phyloP scores from a whole-genome alignment of 2,329 filamentous ascomycete species.

The Westerdykella sp. region DNA sequence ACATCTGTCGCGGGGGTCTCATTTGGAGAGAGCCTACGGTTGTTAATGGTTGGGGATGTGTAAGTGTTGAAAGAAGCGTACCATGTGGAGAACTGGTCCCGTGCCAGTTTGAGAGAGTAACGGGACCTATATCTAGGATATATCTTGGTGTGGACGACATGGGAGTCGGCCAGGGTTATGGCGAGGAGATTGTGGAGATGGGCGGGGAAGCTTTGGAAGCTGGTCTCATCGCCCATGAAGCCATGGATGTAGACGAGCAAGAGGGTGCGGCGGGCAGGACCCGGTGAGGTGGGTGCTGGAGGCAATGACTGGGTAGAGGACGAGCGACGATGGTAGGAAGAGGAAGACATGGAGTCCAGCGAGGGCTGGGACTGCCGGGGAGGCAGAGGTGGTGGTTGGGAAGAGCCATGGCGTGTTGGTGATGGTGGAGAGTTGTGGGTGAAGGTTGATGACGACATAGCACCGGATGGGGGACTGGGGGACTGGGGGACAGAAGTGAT shows the following conservation, averaged over 20 bases:
- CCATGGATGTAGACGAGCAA: constrained; percentile 83
- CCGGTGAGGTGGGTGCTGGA: constrained; percentile 28
- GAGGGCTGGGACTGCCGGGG: constrained; percentile 25
- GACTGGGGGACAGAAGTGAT: too few relatives aligned
- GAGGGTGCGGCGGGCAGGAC: constrained; percentile 48
- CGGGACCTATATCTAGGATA: constrained; percentile 76
- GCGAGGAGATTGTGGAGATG: constrained; percentile 74
- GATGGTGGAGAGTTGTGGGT: constrained; percentile 1
- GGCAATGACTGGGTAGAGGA: constrained; percentile 43
- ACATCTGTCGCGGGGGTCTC: constrained; percentile 69
- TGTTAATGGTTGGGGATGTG: constrained; percentile 2
- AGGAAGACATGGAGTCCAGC: constrained; percentile 17
- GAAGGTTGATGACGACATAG: background rate
- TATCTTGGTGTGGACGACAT: constrained; percentile 79
- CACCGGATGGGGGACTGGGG: too few relatives aligned
- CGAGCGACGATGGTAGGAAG: constrained; percentile 39
- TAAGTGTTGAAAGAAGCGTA: constrained; percentile 26
- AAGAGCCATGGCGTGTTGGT: constrained; percentile 7
- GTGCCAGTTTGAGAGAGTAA: constrained; percentile 63
- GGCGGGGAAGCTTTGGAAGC: constrained; percentile 80
- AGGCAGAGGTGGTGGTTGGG: constrained; percentile 27
- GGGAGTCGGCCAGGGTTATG: constrained; percentile 60
- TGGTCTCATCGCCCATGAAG: constrained; percentile 82
- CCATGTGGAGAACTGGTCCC: constrained; percentile 79
- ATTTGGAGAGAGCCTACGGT: constrained; percentile 62